phyloP scores from a whole-genome alignment of 1,284 basidiomycete genomes.

The Rhodotorula sp. region DNA sequence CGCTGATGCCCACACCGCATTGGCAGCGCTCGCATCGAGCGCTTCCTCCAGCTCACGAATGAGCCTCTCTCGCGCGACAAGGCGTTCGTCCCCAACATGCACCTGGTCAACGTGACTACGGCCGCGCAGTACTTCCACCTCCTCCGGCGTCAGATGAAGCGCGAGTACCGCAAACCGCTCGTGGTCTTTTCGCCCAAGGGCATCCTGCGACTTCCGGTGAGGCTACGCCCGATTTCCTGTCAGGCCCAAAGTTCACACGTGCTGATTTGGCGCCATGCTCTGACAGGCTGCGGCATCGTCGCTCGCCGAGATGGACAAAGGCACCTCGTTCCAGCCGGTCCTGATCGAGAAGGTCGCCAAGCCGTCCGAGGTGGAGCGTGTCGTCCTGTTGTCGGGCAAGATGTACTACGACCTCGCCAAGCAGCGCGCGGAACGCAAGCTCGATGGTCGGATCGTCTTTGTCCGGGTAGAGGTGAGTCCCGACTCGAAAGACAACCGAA shows the following conservation, averaged over 20 bases:
- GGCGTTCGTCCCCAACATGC: slow-evolving; percentile 63
- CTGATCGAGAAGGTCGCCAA: slow-evolving; percentile 59
- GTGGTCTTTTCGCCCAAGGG: slow-evolving; percentile 80
- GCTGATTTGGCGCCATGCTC: background rate
- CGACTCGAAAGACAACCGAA: background rate
- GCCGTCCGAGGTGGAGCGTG: slow-evolving; percentile 52
- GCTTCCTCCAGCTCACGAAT: slow-evolving; percentile 72
- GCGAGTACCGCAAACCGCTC: slow-evolving; percentile 81
- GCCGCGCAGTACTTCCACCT: slow-evolving; percentile 88
- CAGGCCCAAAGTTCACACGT: background rate
- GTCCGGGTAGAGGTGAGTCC: slow-evolving; percentile 63
- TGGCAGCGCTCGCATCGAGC: slow-evolving; percentile 70
- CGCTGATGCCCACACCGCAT: background rate
- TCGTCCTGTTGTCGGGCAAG: slow-evolving; percentile 66
- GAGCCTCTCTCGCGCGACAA: slow-evolving; percentile 56
- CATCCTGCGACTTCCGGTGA: slow-evolving; percentile 70
- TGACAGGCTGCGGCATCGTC: slow-evolving; percentile 69
- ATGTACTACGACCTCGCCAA: slow-evolving; percentile 81
- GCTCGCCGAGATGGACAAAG: slow-evolving; percentile 63
- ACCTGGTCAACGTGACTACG: slow-evolving; percentile 79
- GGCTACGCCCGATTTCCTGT: slow-evolving; percentile 42
- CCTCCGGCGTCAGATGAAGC: slow-evolving; percentile 72
- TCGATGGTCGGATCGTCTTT: slow-evolving; percentile 61
- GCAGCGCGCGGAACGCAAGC: slow-evolving; percentile 58
- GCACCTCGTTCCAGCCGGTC: slow-evolving; percentile 69